These are phyloP conservation scores for Hypoxylon lenormandii DNA, from an alignment of 495 filamentous ascomycete genomes.

Conservation along the genomic window DNA sequence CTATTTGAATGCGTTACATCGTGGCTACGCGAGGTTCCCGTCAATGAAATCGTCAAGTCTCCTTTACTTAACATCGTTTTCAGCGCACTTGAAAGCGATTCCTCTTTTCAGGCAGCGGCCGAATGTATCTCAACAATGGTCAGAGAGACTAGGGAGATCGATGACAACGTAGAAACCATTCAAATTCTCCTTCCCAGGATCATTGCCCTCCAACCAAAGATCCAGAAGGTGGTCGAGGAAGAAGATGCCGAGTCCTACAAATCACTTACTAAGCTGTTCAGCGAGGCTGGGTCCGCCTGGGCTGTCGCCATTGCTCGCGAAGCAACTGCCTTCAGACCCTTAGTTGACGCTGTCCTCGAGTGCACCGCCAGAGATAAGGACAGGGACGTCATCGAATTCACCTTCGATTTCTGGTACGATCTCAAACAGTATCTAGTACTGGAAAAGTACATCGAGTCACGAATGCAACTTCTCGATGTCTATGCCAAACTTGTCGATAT, in stretches of 20 bases:
- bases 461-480: conserved; percentile 77
- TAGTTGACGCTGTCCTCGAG: conserved; percentile 91
- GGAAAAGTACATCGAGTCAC: conserved; percentile 85
- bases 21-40: conserved; percentile 91
- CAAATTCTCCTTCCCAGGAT: conserved; percentile 85
- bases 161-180: conserved; percentile 83
- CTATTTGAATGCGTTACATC: conserved; percentile 95
- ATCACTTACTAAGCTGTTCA: conserved; percentile 86
- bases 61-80: conserved; percentile 84
- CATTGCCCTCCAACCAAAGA: conserved; percentile 80
- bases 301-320: conserved; percentile 86
- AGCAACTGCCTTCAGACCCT: conserved; percentile 80
- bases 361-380: conserved; percentile 88
- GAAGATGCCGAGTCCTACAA: conserved; percentile 91
- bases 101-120: conserved; percentile 87
- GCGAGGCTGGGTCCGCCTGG: conserved; percentile 95
- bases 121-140: conserved; percentile 93
- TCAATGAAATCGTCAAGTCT: conserved; percentile 83
- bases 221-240: conserved; percentile 76
- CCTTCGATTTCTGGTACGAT: conserved; percentile 98
- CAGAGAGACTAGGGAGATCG: conserved; percentile 91
- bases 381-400: conserved; percentile 86
- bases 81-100: conserved; percentile 76
- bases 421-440: conserved; percentile 94
- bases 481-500: conserved; percentile 91